phyloP scores from a whole-genome alignment of 2,329 filamentous ascomycete genomes.

The Sporothrix sp. region DNA sequence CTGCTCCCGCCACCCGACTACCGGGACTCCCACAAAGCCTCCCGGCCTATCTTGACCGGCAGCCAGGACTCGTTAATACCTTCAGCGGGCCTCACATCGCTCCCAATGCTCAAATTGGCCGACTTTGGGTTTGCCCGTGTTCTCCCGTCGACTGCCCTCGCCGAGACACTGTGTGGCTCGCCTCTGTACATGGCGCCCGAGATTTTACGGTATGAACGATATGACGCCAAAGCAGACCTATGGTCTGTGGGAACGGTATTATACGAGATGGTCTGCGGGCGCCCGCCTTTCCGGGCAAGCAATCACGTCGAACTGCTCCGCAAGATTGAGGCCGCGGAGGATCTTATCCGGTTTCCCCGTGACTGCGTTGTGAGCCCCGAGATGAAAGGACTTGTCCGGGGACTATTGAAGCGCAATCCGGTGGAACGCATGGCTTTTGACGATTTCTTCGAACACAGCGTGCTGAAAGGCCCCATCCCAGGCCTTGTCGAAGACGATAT shows the following conservation, averaged over 20 bases:
- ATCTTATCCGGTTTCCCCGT: conserved; percentile 72
- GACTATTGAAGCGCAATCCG: conserved; percentile 74
- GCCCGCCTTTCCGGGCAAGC: conserved; percentile 79
- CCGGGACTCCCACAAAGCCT: conserved; percentile 48
- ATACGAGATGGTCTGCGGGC: conserved; percentile 89
- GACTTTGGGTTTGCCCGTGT: conserved; percentile 98
- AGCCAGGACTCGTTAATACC: conserved; percentile 75
- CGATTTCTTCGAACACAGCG: conserved; percentile 67
- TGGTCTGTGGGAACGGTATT: conserved; percentile 97
- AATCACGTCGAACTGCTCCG: conserved; percentile 92
- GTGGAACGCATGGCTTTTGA: conserved; percentile 79
- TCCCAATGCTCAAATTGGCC: conserved; percentile 95
- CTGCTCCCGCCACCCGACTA: conserved; percentile 74
- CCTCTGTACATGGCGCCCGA: conserved; percentile 98
- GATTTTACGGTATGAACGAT: conserved; percentile 93
- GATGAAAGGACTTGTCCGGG: conserved; percentile 71
- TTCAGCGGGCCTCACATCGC: conserved; percentile 65
- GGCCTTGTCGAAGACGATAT: conserved; percentile 71
- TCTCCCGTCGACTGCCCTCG: conserved; percentile 79
- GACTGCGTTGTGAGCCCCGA: conserved; percentile 62
- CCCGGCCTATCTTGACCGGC: conserved; percentile 62
- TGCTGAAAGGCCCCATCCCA: conserved; percentile 68
- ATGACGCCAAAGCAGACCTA: conserved; percentile 91
- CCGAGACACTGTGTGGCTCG: conserved; percentile 92
- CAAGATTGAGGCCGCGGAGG: conserved; percentile 82